These are phyloP conservation scores for Bimuria novae-zelandiae DNA, from an alignment of 2,329 filamentous ascomycete species.

Conservation along the genomic window DNA sequence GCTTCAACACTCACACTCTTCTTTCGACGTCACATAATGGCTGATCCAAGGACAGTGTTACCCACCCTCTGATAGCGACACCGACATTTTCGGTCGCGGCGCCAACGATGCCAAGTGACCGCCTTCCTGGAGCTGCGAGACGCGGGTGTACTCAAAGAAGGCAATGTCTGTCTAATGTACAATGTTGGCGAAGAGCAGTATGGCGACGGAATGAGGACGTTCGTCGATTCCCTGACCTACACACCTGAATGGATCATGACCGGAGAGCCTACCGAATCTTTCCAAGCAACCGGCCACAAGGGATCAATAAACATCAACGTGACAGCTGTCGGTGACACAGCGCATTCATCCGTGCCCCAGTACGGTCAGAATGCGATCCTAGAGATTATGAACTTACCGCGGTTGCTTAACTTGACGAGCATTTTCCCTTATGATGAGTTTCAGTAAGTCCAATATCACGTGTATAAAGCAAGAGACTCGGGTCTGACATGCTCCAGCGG, in stretches of 20 bases:
- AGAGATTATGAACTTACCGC: constrained; percentile 1
- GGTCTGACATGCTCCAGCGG: not conserved
- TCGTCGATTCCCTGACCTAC: constrained; percentile 2
- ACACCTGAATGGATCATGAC: constrained; percentile 4
- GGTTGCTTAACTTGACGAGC: not conserved
- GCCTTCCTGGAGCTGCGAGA: constrained; percentile 1
- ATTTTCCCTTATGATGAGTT: constrained; percentile 4
- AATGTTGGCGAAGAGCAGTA: constrained; percentile 5
- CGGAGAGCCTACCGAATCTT: constrained; percentile 4
- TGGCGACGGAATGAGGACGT: constrained; percentile 3
- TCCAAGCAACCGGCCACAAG: constrained; percentile 3
- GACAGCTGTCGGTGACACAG: constrained; percentile 1
- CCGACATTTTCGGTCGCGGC: not conserved
- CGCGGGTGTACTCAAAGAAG: not conserved
- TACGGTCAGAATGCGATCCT: constrained; percentile 4
- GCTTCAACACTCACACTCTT: too few species aligned
- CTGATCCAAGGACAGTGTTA: not conserved
- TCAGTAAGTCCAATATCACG: not conserved
- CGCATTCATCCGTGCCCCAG: constrained; percentile 4
- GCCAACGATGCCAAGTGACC: constrained; percentile 5
- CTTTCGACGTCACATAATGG: too few species aligned
- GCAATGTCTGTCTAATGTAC: constrained; percentile 5
- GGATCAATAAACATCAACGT: constrained; percentile 6
- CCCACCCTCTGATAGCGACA: not conserved
- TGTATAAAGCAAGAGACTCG: not conserved